phyloP scores from a whole-genome alignment of 331 rosid genomes.

The Malus hybrid region DNA sequence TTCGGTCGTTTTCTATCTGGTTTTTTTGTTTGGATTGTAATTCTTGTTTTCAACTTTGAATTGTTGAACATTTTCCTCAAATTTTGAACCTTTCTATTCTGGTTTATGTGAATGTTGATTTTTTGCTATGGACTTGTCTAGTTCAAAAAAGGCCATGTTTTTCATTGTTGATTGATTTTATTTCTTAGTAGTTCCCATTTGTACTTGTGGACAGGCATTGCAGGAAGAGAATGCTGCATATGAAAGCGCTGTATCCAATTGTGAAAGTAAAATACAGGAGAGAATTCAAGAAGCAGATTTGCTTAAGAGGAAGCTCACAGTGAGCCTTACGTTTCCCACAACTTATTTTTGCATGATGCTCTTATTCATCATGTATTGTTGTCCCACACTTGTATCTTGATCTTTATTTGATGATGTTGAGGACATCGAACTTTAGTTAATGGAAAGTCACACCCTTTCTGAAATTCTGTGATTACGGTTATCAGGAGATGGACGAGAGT shows the following conservation, averaged over 20 bases:
- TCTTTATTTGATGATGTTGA: background rate
- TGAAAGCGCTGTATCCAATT: constrained; percentile 51
- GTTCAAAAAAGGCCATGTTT: background rate
- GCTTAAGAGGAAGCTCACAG: constrained; percentile 53
- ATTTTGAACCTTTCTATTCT: background rate
- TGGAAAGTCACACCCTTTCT: background rate
- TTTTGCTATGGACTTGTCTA: background rate
- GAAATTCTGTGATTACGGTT: constrained; percentile 5
- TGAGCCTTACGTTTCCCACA: constrained; percentile 14
- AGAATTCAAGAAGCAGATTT: constrained; percentile 52
- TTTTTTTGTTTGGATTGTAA: background rate
- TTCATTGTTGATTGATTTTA: background rate
- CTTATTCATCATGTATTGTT: background rate
- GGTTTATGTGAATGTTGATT: background rate
- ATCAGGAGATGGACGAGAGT: constrained; percentile 66
- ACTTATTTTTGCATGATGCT: background rate
- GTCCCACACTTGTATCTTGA: no score
- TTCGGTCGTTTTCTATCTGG: background rate
- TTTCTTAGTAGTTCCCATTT: background rate
- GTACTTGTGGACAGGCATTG: constrained; percentile 45
- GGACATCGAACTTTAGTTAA: background rate
- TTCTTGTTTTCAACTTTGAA: background rate
- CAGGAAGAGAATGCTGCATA: constrained; percentile 73
- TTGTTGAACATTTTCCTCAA: background rate
- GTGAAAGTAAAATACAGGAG: constrained; percentile 61